Percentiles rank a stretch among this genome's conserved stretches.
phyloP scores from a whole-genome alignment of 306 rosid species.

The Vicia faba region DNA sequence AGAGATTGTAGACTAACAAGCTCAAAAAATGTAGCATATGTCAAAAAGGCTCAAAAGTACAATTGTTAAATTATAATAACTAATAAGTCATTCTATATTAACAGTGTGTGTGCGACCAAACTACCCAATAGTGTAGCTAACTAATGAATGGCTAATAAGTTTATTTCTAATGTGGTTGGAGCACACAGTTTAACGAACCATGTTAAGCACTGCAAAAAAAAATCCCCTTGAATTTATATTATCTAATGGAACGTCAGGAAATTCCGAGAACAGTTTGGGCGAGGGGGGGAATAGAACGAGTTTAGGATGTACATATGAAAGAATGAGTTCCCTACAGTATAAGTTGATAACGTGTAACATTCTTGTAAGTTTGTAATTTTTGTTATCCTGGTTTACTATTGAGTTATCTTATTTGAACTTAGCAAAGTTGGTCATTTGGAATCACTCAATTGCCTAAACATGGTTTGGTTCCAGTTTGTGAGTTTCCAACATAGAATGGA shows the following conservation, averaged over 20 bases:
- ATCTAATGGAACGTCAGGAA: background rate
- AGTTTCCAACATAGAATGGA: background rate
- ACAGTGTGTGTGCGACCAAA: background rate
- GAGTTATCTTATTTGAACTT: background rate
- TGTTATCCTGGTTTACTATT: background rate
- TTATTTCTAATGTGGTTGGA: background rate
- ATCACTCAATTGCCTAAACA: no score
- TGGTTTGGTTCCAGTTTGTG: background rate
- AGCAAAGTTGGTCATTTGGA: no score
- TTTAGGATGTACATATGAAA: background rate
- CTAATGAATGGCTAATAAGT: background rate
- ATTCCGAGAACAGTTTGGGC: background rate
- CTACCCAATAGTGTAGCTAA: constrained; percentile 5
- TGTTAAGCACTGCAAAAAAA: background rate
- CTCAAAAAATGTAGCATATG: background rate
- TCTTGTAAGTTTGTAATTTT: background rate
- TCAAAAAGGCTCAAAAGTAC: constrained; percentile 4
- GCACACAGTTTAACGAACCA: background rate
- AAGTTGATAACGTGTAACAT: background rate
- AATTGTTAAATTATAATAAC: background rate
- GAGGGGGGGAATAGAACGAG: background rate
- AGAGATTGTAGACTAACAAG: background rate
- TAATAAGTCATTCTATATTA: background rate
- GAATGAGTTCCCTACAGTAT: background rate
- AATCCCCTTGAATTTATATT: background rate